Evolutionary conservation across 2,329 filamentous ascomycete species (phyloP).

Genomic region (Fusarium scirpi): DNA sequence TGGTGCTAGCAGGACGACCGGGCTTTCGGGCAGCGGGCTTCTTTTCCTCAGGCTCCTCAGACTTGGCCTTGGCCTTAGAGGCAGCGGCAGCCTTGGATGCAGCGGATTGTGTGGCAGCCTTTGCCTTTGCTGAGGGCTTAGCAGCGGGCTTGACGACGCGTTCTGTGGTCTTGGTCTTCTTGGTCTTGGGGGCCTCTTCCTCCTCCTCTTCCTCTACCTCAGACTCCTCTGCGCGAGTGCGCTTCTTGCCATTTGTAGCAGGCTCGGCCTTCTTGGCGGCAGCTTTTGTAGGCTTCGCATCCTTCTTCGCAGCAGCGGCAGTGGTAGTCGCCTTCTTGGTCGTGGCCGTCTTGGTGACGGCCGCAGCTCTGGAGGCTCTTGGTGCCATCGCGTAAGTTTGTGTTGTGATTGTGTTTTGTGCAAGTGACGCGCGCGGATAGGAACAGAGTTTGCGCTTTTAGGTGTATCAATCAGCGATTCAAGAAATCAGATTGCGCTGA

Average conservation of each 20-base stretch:
- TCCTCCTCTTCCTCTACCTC: slow-evolving; percentile 47
- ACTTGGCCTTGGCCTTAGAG: slow-evolving; percentile 43
- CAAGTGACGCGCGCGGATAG: slow-evolving; percentile 16
- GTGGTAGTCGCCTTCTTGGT: slow-evolving; percentile 45
- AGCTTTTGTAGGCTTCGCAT: slow-evolving; percentile 39
- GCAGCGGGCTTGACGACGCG: slow-evolving; percentile 46
- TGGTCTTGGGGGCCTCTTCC: slow-evolving; percentile 45
- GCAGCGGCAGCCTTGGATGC: slow-evolving; percentile 46
- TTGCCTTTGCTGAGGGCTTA: slow-evolving; percentile 45
- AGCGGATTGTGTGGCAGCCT: slow-evolving; percentile 37
- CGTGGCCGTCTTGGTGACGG: slow-evolving; percentile 44
- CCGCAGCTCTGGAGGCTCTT: slow-evolving; percentile 44
- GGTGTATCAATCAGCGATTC: neutral
- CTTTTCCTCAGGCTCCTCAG: slow-evolving; percentile 59
- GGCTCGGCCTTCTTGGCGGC: slow-evolving; percentile 40
- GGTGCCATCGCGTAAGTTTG: slow-evolving; percentile 50
- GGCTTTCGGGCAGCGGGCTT: slow-evolving; percentile 52
- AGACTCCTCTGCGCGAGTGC: slow-evolving; percentile 43
- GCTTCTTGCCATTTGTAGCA: slow-evolving; percentile 46
- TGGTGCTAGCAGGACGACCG: slow-evolving; percentile 15
- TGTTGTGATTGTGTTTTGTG: slow-evolving; percentile 19
- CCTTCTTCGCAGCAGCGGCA: slow-evolving; percentile 43
- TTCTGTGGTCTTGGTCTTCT: slow-evolving; percentile 46
- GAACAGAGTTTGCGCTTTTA: neutral
- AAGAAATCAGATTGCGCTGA: neutral